These are phyloP conservation scores for Leccinum variabile DNA, from an alignment of 1,284 basidiomycete species.

Conservation along the genomic window DNA sequence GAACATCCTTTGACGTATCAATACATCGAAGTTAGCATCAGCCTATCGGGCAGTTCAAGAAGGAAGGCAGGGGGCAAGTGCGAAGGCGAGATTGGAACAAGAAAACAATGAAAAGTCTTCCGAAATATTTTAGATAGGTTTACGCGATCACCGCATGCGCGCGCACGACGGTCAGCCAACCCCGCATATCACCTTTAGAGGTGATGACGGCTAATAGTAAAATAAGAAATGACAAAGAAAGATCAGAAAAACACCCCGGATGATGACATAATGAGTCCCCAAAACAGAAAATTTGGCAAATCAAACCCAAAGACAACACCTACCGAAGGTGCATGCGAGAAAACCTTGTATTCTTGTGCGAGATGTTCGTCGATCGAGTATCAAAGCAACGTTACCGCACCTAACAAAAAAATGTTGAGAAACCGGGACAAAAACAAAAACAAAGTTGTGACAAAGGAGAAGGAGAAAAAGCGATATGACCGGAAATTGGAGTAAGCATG, in stretches of 20 bases:
- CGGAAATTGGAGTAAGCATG: slow-evolving; percentile 21
- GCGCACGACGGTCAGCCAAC: slow-evolving; percentile 11
- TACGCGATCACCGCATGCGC: neutral
- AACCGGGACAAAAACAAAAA: neutral
- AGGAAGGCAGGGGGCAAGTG: neutral
- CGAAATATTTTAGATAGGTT: neutral
- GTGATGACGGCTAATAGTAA: neutral
- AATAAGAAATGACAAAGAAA: neutral
- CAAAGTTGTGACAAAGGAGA: neutral
- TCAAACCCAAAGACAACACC: slow-evolving; percentile 29
- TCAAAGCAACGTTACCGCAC: slow-evolving; percentile 93
- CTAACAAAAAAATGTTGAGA: slow-evolving; percentile 41
- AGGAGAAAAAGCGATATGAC: slow-evolving; percentile 10
- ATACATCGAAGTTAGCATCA: neutral
- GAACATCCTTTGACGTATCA: slow-evolving; percentile 60
- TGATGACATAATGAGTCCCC: slow-evolving; percentile 17
- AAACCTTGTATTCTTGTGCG: slow-evolving; percentile 90
- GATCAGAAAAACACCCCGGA: slow-evolving; percentile 22
- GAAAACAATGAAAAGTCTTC: neutral
- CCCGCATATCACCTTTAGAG: slow-evolving; percentile 36
- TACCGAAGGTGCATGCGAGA: slow-evolving; percentile 75
- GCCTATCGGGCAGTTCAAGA: neutral
- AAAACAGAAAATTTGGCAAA: neutral
- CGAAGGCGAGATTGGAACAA: neutral
- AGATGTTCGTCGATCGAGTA: slow-evolving; percentile 92